Conservation (phyloP, 345 rosid genomes). For the Aquilaria malaccensis region DNA sequence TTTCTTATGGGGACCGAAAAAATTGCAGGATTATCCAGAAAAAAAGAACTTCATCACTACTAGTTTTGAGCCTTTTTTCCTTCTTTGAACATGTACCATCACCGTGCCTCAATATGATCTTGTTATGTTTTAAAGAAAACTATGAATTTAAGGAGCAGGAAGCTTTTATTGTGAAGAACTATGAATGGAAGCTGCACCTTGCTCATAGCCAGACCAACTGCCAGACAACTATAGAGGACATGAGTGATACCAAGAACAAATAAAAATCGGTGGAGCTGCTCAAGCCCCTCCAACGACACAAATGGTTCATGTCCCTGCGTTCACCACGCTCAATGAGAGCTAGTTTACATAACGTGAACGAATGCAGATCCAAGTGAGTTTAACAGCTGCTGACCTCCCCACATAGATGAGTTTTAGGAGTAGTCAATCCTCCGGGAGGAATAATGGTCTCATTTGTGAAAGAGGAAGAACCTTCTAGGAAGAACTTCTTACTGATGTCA, state of each 20-base stretch:
- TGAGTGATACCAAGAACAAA: conserved; percentile 91
- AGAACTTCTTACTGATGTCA: conserved; percentile 25
- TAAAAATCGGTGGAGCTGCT: conserved; percentile 84
- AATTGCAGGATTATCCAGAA: no score
- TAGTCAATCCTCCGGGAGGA: conserved; percentile 48
- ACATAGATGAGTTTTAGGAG: conserved; percentile 45
- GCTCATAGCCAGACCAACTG: conserved; percentile 90
- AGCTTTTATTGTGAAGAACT: not conserved
- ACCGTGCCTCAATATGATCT: no score
- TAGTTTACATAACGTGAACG: not conserved
- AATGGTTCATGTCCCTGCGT: conserved; percentile 88
- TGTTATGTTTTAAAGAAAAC: no score
- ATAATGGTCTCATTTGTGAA: conserved; percentile 34
- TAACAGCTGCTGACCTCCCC: conserved; percentile 46
- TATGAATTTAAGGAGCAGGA: no score
- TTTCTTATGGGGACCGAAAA: no score
- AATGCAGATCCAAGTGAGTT: not conserved
- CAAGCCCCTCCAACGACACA: conserved; percentile 75
- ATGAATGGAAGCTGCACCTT: conserved; percentile 40
- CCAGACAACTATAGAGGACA: conserved; percentile 78
- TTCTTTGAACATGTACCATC: no score
- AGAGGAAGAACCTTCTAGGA: conserved; percentile 31
- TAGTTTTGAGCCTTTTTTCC: no score
- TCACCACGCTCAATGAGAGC: conserved; percentile 1
- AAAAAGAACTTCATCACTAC: no score